phyloP scores from a whole-genome alignment of 2,329 filamentous ascomycete genomes.

The Monosporascus sp. region DNA sequence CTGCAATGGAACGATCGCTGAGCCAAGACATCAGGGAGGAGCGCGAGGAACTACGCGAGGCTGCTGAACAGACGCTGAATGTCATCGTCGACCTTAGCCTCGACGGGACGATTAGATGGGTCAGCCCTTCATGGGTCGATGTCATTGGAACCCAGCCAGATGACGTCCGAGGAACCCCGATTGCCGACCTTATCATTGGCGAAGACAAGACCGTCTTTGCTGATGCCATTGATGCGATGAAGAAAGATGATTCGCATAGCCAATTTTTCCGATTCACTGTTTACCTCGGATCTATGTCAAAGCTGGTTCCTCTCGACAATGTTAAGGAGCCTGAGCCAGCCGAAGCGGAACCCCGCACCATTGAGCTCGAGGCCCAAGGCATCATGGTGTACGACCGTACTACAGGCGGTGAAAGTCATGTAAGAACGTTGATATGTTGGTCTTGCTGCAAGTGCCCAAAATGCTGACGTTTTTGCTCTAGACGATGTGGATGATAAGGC shows the following conservation, averaged over 20 bases:
- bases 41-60: constrained; percentile 87
- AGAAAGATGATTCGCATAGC: constrained; percentile 87
- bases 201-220: constrained; percentile 77
- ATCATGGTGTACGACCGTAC: constrained; percentile 96
- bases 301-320: constrained; percentile 46
- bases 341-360: constrained; percentile 42
- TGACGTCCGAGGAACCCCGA: constrained; percentile 67
- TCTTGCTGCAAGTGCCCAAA: not conserved
- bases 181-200: constrained; percentile 72
- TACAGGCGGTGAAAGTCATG: constrained; percentile 83
- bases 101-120: constrained; percentile 88
- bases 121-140: constrained; percentile 92
- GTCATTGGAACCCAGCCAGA: constrained; percentile 77
- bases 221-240: constrained; percentile 81
- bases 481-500: constrained; percentile 99
- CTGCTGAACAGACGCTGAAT: constrained; percentile 93
- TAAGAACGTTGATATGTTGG: constrained; percentile 44
- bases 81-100: constrained; percentile 92
- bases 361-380: constrained; percentile 90
- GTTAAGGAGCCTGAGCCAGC: constrained; percentile 34
- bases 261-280: constrained; percentile 81
- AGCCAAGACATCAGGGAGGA: constrained; percentile 91
- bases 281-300: constrained; percentile 63
- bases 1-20: constrained; percentile 59
- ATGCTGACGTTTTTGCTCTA: constrained; percentile 35